Evolutionary conservation across 2,329 filamentous ascomycete species (phyloP), one percentile per base, ranked within the genome.

Genomic region (Pyricularia sp.): DNA sequence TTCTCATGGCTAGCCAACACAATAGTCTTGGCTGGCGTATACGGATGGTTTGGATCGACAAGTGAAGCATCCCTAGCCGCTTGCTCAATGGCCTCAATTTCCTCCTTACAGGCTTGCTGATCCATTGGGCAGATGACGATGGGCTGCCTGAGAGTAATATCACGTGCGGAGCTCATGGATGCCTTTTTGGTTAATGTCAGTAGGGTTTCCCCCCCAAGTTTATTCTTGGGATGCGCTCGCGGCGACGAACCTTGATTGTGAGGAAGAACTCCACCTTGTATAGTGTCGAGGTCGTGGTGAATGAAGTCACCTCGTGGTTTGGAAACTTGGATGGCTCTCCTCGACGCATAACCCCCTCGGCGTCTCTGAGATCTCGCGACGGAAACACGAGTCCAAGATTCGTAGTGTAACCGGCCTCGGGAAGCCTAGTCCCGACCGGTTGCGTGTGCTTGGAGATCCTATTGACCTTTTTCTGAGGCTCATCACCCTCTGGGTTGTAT

Each of bases 241-340:
- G 31, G n/a, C 40, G n/a, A 65, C 74, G 24, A 81, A 96, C 93
- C 86, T 96, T 97, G 68, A 97, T 91, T 64, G 87, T 92, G 65
- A 97, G 79, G 74, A 93, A 99, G 74, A 97, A 99, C 77, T 99
- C 93, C 73, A 99, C 96, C 77, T 97, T 97, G 80, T 99, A 99
- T 16, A 99, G 83, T 44, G 89, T 93, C 40, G 91, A 96, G 8
- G 90, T 90, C 0, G 94, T 97, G 1, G 94, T 97, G 72, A 99
- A 99, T 0, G 93, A 93, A 40, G 84, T 87, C 60, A 97, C 88
- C 65, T 89, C 86, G 73, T 97, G 96, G 73, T 90, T 86, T 7
- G 94, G 94, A 75, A 97, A 97, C 62, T 57, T 28, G 30, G 88
- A 90, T 10, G 91, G 84, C 75, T 92, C 94, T 28, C 90, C 89